phyloP scores from a whole-genome alignment of 108 stramenopile species.

The Phaeodactylum tricornutum region DNA sequence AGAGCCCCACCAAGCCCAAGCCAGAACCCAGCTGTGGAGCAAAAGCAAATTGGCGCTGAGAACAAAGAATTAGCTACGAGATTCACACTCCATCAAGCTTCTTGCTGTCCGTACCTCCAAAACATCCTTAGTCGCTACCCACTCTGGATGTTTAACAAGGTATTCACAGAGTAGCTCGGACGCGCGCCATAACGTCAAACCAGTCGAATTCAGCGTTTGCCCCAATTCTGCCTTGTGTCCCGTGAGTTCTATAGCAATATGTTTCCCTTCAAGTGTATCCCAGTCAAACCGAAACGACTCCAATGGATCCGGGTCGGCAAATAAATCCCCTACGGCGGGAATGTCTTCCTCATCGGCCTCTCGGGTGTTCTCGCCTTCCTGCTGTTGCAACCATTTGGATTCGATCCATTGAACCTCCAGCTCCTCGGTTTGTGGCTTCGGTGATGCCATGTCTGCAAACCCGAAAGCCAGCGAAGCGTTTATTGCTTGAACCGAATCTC shows the following conservation, averaged over 20 bases:
- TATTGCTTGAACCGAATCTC: too few relatives aligned
- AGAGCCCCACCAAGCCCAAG: conserved; percentile 53
- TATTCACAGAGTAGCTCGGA: conserved; percentile 55
- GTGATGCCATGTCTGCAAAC: too few relatives aligned
- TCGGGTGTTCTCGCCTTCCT: conserved; percentile 16
- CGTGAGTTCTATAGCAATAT: conserved; percentile 32
- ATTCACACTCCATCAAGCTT: too few relatives aligned
- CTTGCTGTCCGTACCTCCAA: not conserved
- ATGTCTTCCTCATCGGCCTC: conserved; percentile 28
- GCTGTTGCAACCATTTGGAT: conserved; percentile 14
- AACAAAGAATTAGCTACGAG: too few relatives aligned
- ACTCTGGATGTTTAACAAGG: conserved; percentile 23
- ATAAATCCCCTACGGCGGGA: conserved; percentile 3
- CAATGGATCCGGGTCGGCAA: conserved; percentile 9
- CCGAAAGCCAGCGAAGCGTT: too few relatives aligned
- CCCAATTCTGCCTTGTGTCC: conserved; percentile 45
- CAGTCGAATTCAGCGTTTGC: conserved; percentile 64
- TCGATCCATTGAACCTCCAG: conserved; percentile 1
- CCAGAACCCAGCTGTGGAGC: conserved; percentile 56
- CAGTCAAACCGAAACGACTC: conserved; percentile 11
- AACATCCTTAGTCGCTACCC: not conserved
- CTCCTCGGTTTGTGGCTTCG: too few relatives aligned
- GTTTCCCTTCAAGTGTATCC: not conserved
- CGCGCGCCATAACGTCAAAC: conserved; percentile 67
- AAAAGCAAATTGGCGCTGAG: not conserved